Base-by-base conservation (phyloP, 139 green algal genomes). In the Mesotaenium endlicherianum region DNA sequence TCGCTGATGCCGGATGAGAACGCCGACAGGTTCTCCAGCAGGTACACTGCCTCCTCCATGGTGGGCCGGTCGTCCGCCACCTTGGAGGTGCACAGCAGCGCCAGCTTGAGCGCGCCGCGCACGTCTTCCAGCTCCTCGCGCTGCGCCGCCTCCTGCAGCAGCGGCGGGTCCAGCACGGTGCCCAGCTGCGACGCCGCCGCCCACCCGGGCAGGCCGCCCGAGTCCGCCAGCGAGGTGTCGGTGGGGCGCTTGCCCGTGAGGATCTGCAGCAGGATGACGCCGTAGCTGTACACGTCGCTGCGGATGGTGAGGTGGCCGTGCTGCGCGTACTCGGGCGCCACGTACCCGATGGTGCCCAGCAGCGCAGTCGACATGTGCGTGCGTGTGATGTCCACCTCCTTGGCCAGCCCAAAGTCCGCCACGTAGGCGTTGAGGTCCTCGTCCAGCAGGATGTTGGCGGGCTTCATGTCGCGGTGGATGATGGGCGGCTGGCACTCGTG, bases 391-490 rank as follows among this genome's bases (percentile, higher is more conserved):
- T 47, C 69, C 41, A 53, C 41, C 69, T 77, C 69, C 69, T 77
- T 47, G 14, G 72, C 72, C n/a, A 81, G 72, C 41, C 72, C 72
- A 81, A 81, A 81, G 71, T 81, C 72, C 14, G 72, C 72, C 31
- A 81, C 57, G 39, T 36, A 8, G 20, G 44, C 47, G 4, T 81
- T 17, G 17, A 68, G 30, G 38, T 72, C 45, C 5, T 31, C 34
- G 14, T 81, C 72, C 3, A 81, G 20, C 44, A 81, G 20, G 57
- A 81, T 81, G 20, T 81, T 81, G 42, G 44, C 26, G 3, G 72
- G 72, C 57, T 81, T 81, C 34, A 81, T 70, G 72, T 81, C 72
- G 17, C 72, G 42, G 40, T 81, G 72, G 31, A 81, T 42, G 4
- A 81, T 36, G 14, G 44, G 47, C 3, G 72, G 72, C 38, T 70